phyloP scores from a whole-genome alignment of 2,329 filamentous ascomycete genomes.

The Paracamarosporium sp. region DNA sequence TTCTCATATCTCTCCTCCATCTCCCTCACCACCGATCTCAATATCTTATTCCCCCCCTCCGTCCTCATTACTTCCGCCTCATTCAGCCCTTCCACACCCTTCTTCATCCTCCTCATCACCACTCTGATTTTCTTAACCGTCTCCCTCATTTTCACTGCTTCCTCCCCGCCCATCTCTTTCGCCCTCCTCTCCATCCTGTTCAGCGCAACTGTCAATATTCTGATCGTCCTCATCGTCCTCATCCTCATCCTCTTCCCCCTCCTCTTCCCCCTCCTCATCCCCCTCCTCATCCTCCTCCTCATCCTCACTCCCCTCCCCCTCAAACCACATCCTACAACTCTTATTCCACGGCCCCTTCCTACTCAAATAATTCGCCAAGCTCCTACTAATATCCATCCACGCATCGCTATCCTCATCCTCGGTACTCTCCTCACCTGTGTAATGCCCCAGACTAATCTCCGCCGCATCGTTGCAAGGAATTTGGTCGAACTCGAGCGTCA shows the following conservation, averaged over 20 bases:
- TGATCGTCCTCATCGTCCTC: neutral
- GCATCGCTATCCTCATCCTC: neutral
- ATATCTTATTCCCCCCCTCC: too few relatives aligned
- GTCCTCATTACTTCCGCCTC: too few relatives aligned
- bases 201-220: too few relatives aligned
- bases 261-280: neutral
- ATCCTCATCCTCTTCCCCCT: neutral
- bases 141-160: too few relatives aligned
- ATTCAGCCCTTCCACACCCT: too few relatives aligned
- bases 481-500: neutral
- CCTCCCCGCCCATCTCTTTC: too few relatives aligned
- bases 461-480: neutral
- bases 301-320: neutral
- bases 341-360: conserved; percentile 3
- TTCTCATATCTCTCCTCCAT: too few relatives aligned
- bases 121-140: too few relatives aligned
- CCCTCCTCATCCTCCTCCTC: neutral
- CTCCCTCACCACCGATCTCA: too few relatives aligned
- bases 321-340: neutral
- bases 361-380: neutral
- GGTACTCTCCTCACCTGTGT: neutral
- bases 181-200: neutral
- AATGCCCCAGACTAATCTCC: neutral
- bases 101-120: neutral
- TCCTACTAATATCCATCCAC: neutral